Conservation (phyloP, 345 rosid genomes). For the Trapa incisa region DNA sequence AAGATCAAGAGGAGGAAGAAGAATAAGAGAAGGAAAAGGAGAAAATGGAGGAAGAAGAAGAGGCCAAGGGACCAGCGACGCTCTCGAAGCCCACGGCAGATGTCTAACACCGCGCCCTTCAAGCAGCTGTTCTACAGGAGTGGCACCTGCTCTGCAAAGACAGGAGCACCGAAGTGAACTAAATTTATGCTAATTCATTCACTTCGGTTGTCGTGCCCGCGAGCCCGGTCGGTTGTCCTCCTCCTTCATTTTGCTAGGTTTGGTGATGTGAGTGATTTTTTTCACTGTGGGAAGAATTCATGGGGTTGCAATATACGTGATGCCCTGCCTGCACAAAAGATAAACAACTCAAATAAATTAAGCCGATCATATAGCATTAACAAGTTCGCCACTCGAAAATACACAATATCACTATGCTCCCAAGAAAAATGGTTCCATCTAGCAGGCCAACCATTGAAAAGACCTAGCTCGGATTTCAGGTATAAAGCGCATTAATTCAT, state of each 20-base stretch:
- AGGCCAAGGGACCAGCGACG: constrained; percentile 55
- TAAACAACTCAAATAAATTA: background rate
- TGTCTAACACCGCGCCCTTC: constrained; percentile 92
- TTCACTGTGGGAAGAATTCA: no score
- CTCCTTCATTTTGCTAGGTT: no score
- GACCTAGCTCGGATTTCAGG: background rate
- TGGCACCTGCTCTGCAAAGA: constrained; percentile 90
- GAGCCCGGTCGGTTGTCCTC: no score
- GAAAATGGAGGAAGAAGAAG: constrained; percentile 28
- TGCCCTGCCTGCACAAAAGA: background rate
- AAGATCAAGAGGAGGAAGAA: constrained; percentile 24
- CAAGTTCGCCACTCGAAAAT: background rate
- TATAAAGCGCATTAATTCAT: background rate
- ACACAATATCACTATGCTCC: background rate
- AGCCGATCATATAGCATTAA: background rate
- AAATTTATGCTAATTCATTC: background rate
- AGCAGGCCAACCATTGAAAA: background rate
- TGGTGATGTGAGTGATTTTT: background rate
- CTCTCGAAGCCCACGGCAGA: constrained; percentile 78
- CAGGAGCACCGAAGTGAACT: constrained; percentile 41
- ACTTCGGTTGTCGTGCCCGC: background rate
- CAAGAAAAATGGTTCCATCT: background rate
- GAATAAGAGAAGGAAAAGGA: constrained; percentile 19
- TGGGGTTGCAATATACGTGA: background rate
- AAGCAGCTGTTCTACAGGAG: constrained; percentile 86